Evolutionary conservation across 2,329 filamentous ascomycete genomes (phyloP).

Genomic region (Rosellinia necatrix): DNA sequence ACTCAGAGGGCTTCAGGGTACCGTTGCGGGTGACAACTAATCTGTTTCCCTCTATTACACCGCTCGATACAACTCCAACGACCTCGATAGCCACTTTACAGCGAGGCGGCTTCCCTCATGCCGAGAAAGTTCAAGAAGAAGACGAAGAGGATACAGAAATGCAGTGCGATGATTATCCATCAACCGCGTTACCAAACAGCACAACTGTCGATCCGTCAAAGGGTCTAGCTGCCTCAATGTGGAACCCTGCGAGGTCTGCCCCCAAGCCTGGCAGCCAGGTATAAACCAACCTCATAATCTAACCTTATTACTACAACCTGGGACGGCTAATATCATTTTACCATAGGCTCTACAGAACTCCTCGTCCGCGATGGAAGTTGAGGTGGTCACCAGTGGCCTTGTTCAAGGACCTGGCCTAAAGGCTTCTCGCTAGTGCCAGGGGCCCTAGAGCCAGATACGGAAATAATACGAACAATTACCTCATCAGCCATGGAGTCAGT

Average conservation of each 20-base stretch:
- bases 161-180: neutral
- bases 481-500: neutral
- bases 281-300: neutral
- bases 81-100: neutral
- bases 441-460: neutral
- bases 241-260: constrained; percentile 15
- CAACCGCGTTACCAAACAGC: neutral
- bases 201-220: neutral
- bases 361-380: neutral
- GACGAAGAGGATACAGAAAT: constrained; percentile 12
- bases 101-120: no score
- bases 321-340: neutral
- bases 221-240: constrained; percentile 21
- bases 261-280: neutral
- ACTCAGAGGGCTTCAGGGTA: neutral
- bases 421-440: constrained; percentile 17
- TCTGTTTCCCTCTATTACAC: neutral
- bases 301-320: neutral
- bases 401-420: constrained; percentile 16
- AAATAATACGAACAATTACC: neutral
- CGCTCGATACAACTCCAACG: neutral
- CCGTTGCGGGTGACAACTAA: neutral
- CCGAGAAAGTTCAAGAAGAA: neutral
- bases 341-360: neutral
- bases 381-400: constrained; percentile 10